Evolutionary conservation across 2,329 filamentous ascomycete species (phyloP).

Genomic region (Pseudopyricularia cyperi): DNA sequence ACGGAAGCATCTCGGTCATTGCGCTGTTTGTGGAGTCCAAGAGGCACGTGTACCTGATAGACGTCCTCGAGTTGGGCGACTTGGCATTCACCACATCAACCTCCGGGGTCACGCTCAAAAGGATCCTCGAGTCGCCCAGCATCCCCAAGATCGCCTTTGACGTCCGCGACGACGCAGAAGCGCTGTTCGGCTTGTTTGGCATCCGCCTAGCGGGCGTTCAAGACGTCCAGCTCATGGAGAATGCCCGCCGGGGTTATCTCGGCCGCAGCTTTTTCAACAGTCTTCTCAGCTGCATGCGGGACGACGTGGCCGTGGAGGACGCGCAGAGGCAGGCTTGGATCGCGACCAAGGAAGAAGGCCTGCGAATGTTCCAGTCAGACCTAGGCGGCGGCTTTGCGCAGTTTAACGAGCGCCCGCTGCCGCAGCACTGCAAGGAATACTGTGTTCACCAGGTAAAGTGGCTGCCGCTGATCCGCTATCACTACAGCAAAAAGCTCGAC

Average conservation of each 20-base stretch:
- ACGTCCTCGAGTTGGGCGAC: conserved; percentile 9
- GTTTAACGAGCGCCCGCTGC: background rate
- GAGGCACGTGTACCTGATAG: conserved; percentile 7
- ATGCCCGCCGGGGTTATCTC: conserved; percentile 1
- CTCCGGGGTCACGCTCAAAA: conserved; percentile 8
- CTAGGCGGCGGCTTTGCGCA: background rate
- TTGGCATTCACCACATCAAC: conserved; percentile 6
- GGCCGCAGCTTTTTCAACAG: background rate
- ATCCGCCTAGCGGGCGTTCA: conserved; percentile 11
- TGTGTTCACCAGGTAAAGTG: background rate
- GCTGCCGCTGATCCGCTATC: background rate
- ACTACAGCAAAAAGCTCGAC: background rate
- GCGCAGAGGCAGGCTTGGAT: background rate
- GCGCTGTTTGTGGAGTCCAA: conserved; percentile 8
- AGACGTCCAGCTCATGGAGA: conserved; percentile 18
- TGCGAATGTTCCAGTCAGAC: background rate
- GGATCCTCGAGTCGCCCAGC: conserved; percentile 8
- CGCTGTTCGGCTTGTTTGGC: conserved; percentile 11
- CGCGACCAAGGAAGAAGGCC: background rate
- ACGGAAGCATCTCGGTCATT: conserved; percentile 10
- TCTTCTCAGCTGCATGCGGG: background rate
- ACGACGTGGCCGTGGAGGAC: background rate
- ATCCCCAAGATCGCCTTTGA: conserved; percentile 13
- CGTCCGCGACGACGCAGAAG: conserved; percentile 14
- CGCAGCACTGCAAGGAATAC: background rate